A percentile compares a stretch with the other conserved stretches of the same genome.
These are phyloP conservation scores for Lentinula boryana DNA, from an alignment of 768 basidiomycete species.

Conservation along the genomic window DNA sequence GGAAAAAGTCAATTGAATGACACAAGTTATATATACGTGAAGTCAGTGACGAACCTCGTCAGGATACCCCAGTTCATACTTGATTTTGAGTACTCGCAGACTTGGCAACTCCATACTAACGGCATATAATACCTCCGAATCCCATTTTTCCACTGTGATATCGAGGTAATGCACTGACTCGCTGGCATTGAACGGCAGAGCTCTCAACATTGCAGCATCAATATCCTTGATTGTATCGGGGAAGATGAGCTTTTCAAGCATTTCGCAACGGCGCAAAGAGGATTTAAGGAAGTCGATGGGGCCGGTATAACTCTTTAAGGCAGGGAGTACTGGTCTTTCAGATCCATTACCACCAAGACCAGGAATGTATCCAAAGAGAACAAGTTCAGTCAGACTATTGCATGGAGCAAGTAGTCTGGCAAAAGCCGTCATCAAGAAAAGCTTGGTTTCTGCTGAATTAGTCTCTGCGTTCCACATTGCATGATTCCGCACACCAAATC, in stretches of 20 bases:
- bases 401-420: background rate
- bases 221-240: background rate
- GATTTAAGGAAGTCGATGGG: background rate
- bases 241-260: background rate
- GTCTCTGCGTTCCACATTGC: background rate
- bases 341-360: background rate
- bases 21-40: background rate
- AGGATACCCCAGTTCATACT: conserved; percentile 30
- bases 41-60: conserved; percentile 28
- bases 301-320: background rate
- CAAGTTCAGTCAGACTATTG: background rate
- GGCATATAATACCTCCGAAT: conserved; percentile 39
- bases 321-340: background rate
- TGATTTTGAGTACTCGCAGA: conserved; percentile 32
- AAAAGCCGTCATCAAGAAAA: background rate
- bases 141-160: conserved; percentile 35
- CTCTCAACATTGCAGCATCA: conserved; percentile 12
- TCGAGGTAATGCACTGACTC: conserved; percentile 24
- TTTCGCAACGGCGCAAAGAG: background rate
- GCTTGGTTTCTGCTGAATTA: background rate
- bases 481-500: background rate
- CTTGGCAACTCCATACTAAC: conserved; percentile 28
- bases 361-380: background rate
- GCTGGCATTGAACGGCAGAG: conserved; percentile 12
- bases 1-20: background rate